Conservation (phyloP, 345 rosid genomes). For the Aquilaria yunnanensis region DNA sequence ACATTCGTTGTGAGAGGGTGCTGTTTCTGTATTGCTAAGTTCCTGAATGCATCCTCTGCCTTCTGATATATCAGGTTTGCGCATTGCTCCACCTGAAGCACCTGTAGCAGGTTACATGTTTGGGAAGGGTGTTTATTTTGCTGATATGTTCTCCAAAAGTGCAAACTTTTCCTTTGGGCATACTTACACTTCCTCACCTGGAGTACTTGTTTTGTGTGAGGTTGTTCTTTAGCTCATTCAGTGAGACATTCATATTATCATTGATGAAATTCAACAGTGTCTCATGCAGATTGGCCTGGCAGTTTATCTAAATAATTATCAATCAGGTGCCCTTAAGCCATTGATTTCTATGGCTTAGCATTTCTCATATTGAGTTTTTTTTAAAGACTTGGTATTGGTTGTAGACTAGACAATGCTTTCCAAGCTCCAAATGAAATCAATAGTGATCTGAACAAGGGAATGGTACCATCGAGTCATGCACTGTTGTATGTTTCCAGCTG, state of each 20-base stretch:
- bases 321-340: neutral
- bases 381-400: neutral
- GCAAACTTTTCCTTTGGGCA: slow-evolving; percentile 75
- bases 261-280: neutral
- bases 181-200: slow-evolving; percentile 32
- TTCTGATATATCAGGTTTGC: slow-evolving; percentile 50
- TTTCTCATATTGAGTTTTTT: neutral
- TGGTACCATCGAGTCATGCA: neutral
- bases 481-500: neutral
- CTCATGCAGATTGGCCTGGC: neutral
- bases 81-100: slow-evolving; percentile 97
- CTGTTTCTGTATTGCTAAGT: neutral
- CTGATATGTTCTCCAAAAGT: slow-evolving; percentile 97
- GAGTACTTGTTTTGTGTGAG: slow-evolving; percentile 88
- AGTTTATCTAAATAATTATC: neutral
- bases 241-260: slow-evolving; percentile 1
- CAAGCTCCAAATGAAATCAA: too few species aligned
- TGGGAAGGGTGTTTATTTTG: slow-evolving; percentile 95
- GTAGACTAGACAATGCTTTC: neutral
- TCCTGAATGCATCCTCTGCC: slow-evolving; percentile 16
- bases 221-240: slow-evolving; percentile 22
- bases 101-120: slow-evolving; percentile 90
- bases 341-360: neutral
- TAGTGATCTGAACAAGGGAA: too few species aligned
- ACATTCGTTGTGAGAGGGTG: neutral